Percentiles rank a stretch among this genome's conserved stretches.
phyloP scores from a whole-genome alignment of 805 yeast genomes.

The Candida pseudoglaebosa region DNA sequence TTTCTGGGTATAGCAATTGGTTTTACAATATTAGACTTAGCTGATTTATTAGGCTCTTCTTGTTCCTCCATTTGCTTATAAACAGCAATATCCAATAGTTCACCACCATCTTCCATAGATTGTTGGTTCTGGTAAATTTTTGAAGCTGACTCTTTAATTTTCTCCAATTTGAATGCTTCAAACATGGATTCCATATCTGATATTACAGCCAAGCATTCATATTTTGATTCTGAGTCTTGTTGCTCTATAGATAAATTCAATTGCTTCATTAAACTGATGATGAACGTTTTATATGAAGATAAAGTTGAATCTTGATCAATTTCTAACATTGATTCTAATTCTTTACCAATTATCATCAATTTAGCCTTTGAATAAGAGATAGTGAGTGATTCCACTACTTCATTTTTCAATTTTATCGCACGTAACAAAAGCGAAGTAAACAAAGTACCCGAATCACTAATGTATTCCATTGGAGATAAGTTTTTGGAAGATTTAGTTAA shows the following conservation, averaged over 20 bases:
- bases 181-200: conserved; percentile 74
- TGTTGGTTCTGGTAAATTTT: conserved; percentile 4
- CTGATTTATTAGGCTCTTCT: too few relatives aligned
- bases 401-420: conserved; percentile 47
- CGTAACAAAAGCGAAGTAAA: conserved; percentile 43
- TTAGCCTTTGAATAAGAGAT: conserved; percentile 64
- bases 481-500: conserved; percentile 41
- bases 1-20: conserved; percentile 2
- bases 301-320: conserved; percentile 26
- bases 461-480: conserved; percentile 42
- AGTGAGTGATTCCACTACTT: conserved; percentile 49
- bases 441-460: conserved; percentile 51
- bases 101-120: background rate
- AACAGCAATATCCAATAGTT: conserved; percentile 1
- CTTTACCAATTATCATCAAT: conserved; percentile 60
- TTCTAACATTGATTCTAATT: conserved; percentile 48
- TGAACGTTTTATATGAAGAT: conserved; percentile 52
- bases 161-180: conserved; percentile 44
- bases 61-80: conserved; percentile 1
- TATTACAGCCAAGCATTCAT: conserved; percentile 65
- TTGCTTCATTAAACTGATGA: conserved; percentile 54
- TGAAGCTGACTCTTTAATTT: conserved; percentile 18
- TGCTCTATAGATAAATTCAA: conserved; percentile 50
- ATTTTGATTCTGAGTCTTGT: conserved; percentile 54
- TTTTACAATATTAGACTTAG: too few relatives aligned